Base-by-base conservation (phyloP, 352 stramenopile species). In the Lagenidium giganteum region DNA sequence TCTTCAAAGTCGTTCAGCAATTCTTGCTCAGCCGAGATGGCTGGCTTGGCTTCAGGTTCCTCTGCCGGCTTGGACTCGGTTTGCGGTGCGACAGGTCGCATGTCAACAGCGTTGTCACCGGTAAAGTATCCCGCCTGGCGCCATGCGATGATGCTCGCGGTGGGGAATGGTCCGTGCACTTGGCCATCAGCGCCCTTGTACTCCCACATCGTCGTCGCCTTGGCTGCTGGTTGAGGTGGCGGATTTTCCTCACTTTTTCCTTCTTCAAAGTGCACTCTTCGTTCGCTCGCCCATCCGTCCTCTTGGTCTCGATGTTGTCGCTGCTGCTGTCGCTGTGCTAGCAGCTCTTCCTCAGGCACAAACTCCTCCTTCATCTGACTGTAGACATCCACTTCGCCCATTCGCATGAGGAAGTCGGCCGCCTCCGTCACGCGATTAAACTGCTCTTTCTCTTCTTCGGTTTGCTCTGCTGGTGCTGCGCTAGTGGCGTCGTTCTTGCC, bases 1-100 rank as follows among this genome's bases (percentile, higher is more conserved):
- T 93, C 75, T 38, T 88, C 77, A 56, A 93, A 93, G 66, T 93
- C 81, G 40, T 93, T 82, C 42, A 89, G 56, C 44, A 93, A 57
- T 23, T 93, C 81, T 42, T 91, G 64, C 38, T 87, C 78, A 7
- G 72, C 78, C 14, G 81, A 88, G 16, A 87, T 40, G 29, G 46
- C 45, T 17, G 58, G 21, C 14, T 67, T 56, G 3, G 48, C 16
- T 12, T 66, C 65, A 8, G 67, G 61, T 23, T 63, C 60, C 8
- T 54, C 51, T 37, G 36, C 34, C 4, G 20, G 3, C 9, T 45
- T 22, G 11, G 47, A 25, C 8, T 60, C 46, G 0, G 47, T 4
- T 7, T 57, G 28, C 16, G 31, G 22, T 5, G 12, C 35, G 2
- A 80, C 56, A 56, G 64, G 70, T 20, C 81, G 74, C 52, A 93